Evolutionary conservation across 345 rosid genomes (phyloP).

Genomic region (Lepidium africanum): DNA sequence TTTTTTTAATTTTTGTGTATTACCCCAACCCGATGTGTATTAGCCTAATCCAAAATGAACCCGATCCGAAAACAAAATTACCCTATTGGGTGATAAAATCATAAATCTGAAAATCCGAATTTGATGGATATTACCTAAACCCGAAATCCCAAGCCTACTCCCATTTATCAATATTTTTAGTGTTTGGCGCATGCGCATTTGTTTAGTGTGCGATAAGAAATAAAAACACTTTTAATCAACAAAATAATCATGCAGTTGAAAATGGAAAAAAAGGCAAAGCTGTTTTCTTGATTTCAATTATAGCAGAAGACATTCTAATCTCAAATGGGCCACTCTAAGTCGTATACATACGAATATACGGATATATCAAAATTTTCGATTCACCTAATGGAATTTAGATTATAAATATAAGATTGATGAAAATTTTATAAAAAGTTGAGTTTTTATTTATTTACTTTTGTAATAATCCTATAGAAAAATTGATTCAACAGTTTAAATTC

Average conservation of each 20-base stretch:
- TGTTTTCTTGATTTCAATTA: conserved; percentile 24
- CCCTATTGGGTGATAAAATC: no score
- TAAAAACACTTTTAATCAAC: conserved; percentile 16
- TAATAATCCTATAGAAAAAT: not conserved
- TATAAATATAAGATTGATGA: no score
- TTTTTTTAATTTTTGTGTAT: no score
- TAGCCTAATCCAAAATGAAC: no score
- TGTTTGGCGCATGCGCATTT: conserved; percentile 11
- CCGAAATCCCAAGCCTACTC: no score
- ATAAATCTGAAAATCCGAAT: no score
- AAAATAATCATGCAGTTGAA: conserved; percentile 22
- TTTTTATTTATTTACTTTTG: not conserved
- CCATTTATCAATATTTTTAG: not conserved
- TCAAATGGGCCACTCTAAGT: conserved; percentile 2
- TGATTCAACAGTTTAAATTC: not conserved
- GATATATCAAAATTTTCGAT: not conserved
- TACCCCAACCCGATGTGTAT: no score
- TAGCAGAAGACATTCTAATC: conserved; percentile 7
- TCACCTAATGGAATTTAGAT: no score
- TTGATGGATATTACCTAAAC: no score
- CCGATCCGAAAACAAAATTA: no score
- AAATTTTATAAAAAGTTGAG: no score
- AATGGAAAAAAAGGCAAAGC: conserved; percentile 4
- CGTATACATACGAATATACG: not conserved
- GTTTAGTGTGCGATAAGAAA: not conserved